Conservation (phyloP, 2,329 filamentous ascomycete genomes). For the Phoma herbarum region DNA sequence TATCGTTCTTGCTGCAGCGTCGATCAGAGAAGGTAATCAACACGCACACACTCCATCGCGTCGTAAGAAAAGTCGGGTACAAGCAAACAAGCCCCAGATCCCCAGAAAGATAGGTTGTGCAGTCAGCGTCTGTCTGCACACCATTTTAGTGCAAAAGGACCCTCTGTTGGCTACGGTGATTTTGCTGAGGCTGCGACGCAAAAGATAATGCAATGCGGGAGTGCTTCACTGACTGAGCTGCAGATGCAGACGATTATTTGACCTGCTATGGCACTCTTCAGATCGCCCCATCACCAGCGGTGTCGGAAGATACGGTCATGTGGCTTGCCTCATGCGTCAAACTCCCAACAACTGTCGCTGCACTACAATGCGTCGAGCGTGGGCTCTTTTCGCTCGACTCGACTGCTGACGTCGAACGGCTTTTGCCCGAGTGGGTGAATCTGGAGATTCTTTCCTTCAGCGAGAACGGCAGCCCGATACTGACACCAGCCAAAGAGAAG, state of each 20-base stretch:
- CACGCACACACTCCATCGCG: neutral
- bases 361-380: constrained; percentile 43
- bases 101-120: neutral
- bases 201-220: neutral
- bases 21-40: constrained; percentile 24
- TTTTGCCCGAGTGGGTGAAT: constrained; percentile 39
- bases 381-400: constrained; percentile 38
- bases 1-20: constrained; percentile 35
- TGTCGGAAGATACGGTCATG: constrained; percentile 36
- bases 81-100: neutral
- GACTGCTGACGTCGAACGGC: constrained; percentile 29
- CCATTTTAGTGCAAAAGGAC: no score
- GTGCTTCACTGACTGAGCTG: neutral
- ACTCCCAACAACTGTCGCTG: constrained; percentile 38
- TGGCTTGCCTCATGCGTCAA: constrained; percentile 47
- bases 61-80: neutral
- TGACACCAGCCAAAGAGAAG: constrained; percentile 29
- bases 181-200: neutral
- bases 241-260: constrained; percentile 24
- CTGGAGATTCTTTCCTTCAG: constrained; percentile 30
- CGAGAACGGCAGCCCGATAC: constrained; percentile 18
- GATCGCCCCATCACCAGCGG: constrained; percentile 25
- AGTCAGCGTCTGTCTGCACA: neutral
- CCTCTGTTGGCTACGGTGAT: neutral
- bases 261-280: constrained; percentile 28